Base-by-base conservation (phyloP, 148 eudicot genomes). In the Persicaria tinctoria region DNA sequence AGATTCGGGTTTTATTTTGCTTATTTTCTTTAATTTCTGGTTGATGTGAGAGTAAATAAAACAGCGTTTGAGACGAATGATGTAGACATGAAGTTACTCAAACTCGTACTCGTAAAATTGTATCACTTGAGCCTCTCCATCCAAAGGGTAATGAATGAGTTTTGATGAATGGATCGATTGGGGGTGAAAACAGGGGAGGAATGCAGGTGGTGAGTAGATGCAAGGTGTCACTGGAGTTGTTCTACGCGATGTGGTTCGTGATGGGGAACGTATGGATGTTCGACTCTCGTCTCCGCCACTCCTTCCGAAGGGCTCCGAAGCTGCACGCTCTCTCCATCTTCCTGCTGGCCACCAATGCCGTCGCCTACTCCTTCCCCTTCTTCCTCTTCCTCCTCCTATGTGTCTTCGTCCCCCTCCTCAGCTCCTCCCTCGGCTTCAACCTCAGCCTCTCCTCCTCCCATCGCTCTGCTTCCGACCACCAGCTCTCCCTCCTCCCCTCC, bases 171-270 rank as follows among this genome's bases (percentile, higher is more conserved):
- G 41, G 41, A 20, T 62, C 27, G 27, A 23, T 23, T 0, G 27
- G 27, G 5, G 9, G 3, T 2, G 9, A 14, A 46, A 23, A n/a
- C 62, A 51, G 76, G 63, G 63, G 87, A 92, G 85, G 79, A 69
- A 46, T 73, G 79, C 88, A 86, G 7, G 76, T 80, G 77, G 82
- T 91, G 79, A 82, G 82, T 80, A 87, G 82, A 82, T 85, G 82
- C 75, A 80, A 81, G 83, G 87, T 92, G 16, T 83, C 80, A 1
- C 76, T 92, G 17, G 98, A 95, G 83, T 77, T 95, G 66, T 84
- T 95, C 79, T 90, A 82, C 20, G 98, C 98, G 16, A 89, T 95
- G 85, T 95, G 98, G 98, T 95, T 95, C 38, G 98, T 95, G 74
- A 87, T 92, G 92, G 98, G 98, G 1, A 95, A 90, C 69, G 93